Base-by-base conservation (phyloP, 768 basidiomycete genomes). In the Suillus lakei region DNA sequence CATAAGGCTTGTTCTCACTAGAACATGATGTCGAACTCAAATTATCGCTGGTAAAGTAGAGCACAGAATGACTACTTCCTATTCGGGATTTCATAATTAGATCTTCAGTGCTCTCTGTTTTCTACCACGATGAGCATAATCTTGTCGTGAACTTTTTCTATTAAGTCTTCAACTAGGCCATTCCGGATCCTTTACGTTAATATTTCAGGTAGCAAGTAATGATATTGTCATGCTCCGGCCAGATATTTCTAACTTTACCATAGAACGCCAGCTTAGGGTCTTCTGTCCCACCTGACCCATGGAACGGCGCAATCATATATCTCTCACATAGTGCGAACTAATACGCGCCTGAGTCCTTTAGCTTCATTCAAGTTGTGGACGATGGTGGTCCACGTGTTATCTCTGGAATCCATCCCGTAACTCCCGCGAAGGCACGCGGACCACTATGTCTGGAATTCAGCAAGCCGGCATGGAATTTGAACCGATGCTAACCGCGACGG, bases 1-100 rank as follows among this genome's bases (percentile, higher is more conserved):
- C 65, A 66, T 66, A 8, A 58, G 26, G 43, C 38, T 41, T 10
- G 10, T 60, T 26, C 53, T 62, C 50, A 63, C 62, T 21, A 62
- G 62, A 59, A 23, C 50, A 62, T 62, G 36, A 55, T 21, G 23
- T 60, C 43, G 43, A 58, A n/a, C 23, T 61, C n/a, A 59, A 30
- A 34, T n/a, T 34, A 34, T 34, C 8, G 18, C 26, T 38, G 39
- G 58, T 60, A 44, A 48, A 59, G 32, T 23, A 32, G 18, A 30
- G 48, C 9, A 8, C 23, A 28, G 15, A 26, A 28, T 50, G 48
- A 50, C 15, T 15, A 50, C 53, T 54, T 54, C 53, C 53, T 54
- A 34, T 54, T 54, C 53, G 53, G 10, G 53, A 9, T 54, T 32
- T 54, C 39, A 2, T 39, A 13, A 13, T 39, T n/a, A n/a, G 34